Percentiles rank a stretch among this genome's conserved stretches.
Evolutionary conservation across 352 stramenopile genomes (phyloP).

Genomic region (Phytophthora lateralis): DNA sequence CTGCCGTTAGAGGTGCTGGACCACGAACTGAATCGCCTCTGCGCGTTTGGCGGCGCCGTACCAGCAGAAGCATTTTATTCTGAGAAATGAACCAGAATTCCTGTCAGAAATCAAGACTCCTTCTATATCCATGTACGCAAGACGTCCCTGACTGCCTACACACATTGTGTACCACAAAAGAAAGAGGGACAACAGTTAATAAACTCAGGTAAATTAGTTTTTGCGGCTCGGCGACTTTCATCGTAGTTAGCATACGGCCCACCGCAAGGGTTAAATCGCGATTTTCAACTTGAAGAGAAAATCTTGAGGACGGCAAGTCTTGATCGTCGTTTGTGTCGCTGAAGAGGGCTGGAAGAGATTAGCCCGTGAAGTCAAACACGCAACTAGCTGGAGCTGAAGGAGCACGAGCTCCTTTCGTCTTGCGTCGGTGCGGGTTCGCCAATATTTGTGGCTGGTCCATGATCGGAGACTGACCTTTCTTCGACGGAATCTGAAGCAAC

Average conservation of each 20-base stretch:
- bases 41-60: slow-evolving; percentile 38
- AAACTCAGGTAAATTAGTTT: slow-evolving; percentile 1
- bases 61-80: slow-evolving; percentile 2
- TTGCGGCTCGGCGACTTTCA: not conserved
- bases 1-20: slow-evolving; percentile 45
- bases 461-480: slow-evolving; percentile 1
- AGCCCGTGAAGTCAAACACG: slow-evolving; percentile 39
- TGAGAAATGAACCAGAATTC: not conserved
- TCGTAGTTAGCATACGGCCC: too few relatives aligned
- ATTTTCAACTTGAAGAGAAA: not conserved
- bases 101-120: not conserved
- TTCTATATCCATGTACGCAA: not conserved
- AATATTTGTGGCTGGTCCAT: slow-evolving; percentile 14
- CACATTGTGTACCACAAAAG: not conserved
- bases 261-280: too few relatives aligned
- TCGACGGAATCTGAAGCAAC: slow-evolving; percentile 13
- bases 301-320: not conserved
- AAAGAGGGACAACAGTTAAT: not conserved
- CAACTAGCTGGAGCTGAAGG: slow-evolving; percentile 15
- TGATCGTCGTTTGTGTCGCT: not conserved
- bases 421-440: slow-evolving; percentile 23
- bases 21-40: slow-evolving; percentile 48
- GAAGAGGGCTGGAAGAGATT: not conserved
- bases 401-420: slow-evolving; percentile 19
- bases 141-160: not conserved